Percentiles rank a stretch among this genome's conserved stretches.
These are phyloP conservation scores for Porodaedalea pini DNA, from an alignment of 1,284 basidiomycete species.

Conservation along the genomic window DNA sequence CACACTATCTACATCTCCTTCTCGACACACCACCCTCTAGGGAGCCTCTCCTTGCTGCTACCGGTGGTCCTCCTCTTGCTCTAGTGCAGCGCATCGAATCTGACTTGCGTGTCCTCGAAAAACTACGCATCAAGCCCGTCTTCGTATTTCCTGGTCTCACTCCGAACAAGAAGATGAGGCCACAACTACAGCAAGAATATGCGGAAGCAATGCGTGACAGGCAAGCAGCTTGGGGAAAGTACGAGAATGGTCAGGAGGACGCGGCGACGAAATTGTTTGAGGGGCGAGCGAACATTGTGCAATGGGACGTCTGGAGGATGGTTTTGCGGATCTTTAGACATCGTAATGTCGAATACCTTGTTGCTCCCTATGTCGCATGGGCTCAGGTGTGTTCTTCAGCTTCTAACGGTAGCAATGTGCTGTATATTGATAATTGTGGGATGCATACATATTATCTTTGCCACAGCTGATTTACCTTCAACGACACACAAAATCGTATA, in stretches of 20 bases:
- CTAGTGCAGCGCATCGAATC: conserved; percentile 85
- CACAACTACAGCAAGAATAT: conserved; percentile 50
- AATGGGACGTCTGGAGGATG: conserved; percentile 91
- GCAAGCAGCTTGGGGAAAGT: conserved; percentile 84
- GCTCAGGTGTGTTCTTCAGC: conserved; percentile 72
- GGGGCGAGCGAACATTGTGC: conserved; percentile 58
- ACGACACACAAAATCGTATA: conserved; percentile 89
- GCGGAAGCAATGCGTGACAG: conserved; percentile 73
- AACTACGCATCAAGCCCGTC: conserved; percentile 91
- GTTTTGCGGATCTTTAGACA: conserved; percentile 92
- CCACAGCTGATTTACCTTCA: conserved; percentile 87
- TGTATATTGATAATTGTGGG: conserved; percentile 15
- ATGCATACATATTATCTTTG: conserved; percentile 15
- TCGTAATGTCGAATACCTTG: conserved; percentile 92
- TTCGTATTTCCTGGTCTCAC: conserved; percentile 92
- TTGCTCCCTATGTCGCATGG: conserved; percentile 93
- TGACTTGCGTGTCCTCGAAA: conserved; percentile 88
- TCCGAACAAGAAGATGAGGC: conserved; percentile 65
- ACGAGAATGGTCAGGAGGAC: conserved; percentile 86
- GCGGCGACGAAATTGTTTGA: conserved; percentile 82
- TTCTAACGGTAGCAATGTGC: not conserved
- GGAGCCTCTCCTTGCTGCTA: conserved; percentile 91
- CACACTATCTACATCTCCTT: conserved; percentile 82
- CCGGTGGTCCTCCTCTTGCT: conserved; percentile 88
- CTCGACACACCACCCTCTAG: conserved; percentile 73